Percentiles rank a stretch among this genome's conserved stretches.
These are phyloP conservation scores for Naegleria fowleri DNA, from an alignment of 208 protist species.

Conservation along the genomic window DNA sequence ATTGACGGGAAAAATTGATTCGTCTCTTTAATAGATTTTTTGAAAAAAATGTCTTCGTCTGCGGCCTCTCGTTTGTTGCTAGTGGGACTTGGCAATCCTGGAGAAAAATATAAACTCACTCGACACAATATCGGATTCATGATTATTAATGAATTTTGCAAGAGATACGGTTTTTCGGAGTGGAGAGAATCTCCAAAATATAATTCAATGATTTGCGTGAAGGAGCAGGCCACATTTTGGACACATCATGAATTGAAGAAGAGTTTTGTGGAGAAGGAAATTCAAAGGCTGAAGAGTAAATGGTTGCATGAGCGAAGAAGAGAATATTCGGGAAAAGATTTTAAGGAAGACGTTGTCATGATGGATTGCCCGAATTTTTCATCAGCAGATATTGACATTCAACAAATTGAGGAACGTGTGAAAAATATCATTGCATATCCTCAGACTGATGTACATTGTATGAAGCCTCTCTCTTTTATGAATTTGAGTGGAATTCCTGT, in stretches of 20 bases:
- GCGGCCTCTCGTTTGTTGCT: slow-evolving; percentile 27
- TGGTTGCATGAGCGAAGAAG: background rate
- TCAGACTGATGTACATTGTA: slow-evolving; percentile 15
- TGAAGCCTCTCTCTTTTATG: slow-evolving; percentile 36
- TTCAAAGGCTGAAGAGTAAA: background rate
- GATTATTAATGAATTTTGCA: slow-evolving; percentile 31
- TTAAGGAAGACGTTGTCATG: background rate
- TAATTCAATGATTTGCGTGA: background rate
- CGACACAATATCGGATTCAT: slow-evolving; percentile 45
- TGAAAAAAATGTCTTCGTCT: no score
- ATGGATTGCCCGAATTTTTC: background rate
- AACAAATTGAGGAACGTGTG: background rate
- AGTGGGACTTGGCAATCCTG: slow-evolving; percentile 44
- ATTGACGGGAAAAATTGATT: no score
- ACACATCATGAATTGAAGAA: background rate
- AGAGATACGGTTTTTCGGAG: background rate
- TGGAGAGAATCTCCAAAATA: background rate
- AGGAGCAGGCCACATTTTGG: background rate
- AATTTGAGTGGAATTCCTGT: slow-evolving; percentile 38
- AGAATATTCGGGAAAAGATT: background rate
- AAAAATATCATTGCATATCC: slow-evolving; percentile 22
- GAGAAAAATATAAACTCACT: slow-evolving; percentile 34
- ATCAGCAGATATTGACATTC: background rate
- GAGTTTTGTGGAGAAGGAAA: background rate
- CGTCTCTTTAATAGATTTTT: no score